Percentiles rank a stretch among this genome's conserved stretches.
These are phyloP conservation scores for Amauroascus verrucosus DNA, from an alignment of 2,329 filamentous ascomycete genomes.

Conservation along the genomic window DNA sequence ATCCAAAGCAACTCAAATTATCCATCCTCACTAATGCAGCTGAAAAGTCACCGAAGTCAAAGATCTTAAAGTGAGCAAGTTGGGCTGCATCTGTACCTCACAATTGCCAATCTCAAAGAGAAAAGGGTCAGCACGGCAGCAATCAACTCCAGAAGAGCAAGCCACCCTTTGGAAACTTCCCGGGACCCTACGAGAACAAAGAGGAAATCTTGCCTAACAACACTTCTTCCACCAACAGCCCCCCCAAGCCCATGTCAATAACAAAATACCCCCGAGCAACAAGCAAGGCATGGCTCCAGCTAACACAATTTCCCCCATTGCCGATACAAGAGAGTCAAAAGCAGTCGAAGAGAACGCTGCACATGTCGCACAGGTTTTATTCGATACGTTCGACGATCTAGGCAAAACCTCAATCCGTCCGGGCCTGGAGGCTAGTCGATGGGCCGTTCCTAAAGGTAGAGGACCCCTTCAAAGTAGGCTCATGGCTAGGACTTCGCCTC, in stretches of 20 bases:
- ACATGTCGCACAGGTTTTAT: not conserved
- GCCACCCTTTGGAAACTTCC: no score
- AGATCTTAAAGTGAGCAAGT: conserved; percentile 13
- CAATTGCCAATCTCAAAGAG: not conserved
- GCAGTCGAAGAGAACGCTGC: conserved; percentile 2
- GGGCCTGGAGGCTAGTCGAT: conserved; percentile 9
- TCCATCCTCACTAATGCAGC: conserved; percentile 12
- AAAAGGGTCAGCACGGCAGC: not conserved
- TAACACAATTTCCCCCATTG: not conserved
- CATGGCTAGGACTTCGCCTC: not conserved
- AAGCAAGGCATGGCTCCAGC: not conserved
- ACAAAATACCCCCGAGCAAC: not conserved
- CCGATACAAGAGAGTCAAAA: not conserved
- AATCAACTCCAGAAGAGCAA: not conserved
- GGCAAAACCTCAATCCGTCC: not conserved
- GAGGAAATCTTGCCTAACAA: not conserved
- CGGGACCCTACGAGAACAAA: not conserved
- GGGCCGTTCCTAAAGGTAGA: not conserved
- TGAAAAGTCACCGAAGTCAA: conserved; percentile 2
- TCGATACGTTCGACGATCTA: conserved; percentile 5
- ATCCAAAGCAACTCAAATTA: not conserved
- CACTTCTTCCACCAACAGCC: not conserved
- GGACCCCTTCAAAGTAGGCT: not conserved
- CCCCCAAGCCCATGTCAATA: not conserved
- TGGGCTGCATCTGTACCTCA: conserved; percentile 10